Evolutionary conservation across 2,329 filamentous ascomycete genomes (phyloP).

Genomic region (Graphiopsis chlorocephala): DNA sequence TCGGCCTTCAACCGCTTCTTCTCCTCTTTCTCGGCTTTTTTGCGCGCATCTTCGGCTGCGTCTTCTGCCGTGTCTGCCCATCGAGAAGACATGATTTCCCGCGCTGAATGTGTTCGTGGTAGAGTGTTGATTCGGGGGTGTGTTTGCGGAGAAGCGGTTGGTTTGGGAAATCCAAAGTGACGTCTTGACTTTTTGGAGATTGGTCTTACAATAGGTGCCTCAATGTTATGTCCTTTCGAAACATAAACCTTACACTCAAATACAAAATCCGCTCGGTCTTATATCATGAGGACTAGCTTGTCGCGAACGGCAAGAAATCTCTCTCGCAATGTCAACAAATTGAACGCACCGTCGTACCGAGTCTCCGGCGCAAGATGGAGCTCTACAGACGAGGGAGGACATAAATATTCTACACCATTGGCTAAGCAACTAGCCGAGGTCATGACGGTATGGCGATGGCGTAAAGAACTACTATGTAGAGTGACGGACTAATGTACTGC

Average conservation of each 20-base stretch:
- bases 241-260: background rate
- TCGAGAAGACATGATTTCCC: conserved; percentile 56
- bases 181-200: conserved; percentile 10
- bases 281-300: conserved; percentile 30
- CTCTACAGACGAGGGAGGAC: conserved; percentile 33
- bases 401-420: conserved; percentile 84
- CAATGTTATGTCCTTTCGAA: background rate
- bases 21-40: conserved; percentile 81
- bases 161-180: conserved; percentile 10
- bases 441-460: conserved; percentile 63
- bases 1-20: conserved; percentile 82
- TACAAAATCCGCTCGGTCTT: background rate
- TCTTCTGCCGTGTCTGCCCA: conserved; percentile 88
- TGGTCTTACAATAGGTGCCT: background rate
- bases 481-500: conserved; percentile 6
- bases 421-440: conserved; percentile 83
- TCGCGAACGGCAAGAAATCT: conserved; percentile 25
- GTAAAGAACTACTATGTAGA: background rate
- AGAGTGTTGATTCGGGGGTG: background rate
- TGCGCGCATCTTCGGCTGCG: conserved; percentile 66
- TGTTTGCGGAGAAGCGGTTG: conserved; percentile 15
- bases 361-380: conserved; percentile 40
- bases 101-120: background rate
- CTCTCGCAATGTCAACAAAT: conserved; percentile 21
- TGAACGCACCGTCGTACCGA: conserved; percentile 19